These are phyloP conservation scores for Aspergillus aculeatinus DNA, from an alignment of 2,329 filamentous ascomycete species.

Conservation along the genomic window DNA sequence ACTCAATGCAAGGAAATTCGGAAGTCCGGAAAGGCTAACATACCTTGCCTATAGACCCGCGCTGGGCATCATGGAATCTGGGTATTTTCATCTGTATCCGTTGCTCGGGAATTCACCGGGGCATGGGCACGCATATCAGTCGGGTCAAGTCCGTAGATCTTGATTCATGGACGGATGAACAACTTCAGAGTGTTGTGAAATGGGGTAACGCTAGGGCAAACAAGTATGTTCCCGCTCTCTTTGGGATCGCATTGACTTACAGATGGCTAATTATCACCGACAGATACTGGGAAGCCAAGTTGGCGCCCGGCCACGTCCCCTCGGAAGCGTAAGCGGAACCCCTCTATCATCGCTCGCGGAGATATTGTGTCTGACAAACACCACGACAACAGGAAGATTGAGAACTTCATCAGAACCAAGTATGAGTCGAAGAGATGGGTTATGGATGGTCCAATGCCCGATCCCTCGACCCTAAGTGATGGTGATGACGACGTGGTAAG, in stretches of 20 bases:
- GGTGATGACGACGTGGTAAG: conserved; percentile 78
- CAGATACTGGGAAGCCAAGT: conserved; percentile 89
- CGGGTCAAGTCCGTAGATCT: conserved; percentile 97
- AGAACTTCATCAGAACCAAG: conserved; percentile 99
- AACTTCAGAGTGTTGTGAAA: conserved; percentile 86
- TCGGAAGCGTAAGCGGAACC: conserved; percentile 67
- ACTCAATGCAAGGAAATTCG: neutral
- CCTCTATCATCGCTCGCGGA: neutral
- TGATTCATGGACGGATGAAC: conserved; percentile 98
- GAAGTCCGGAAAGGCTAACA: conserved; percentile 1
- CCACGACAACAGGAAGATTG: conserved; percentile 68
- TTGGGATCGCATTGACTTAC: conserved; percentile 6
- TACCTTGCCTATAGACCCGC: conserved; percentile 64
- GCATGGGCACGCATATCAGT: conserved; percentile 98
- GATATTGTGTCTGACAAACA: conserved; percentile 13
- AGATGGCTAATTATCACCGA: conserved; percentile 14
- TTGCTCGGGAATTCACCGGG: conserved; percentile 96
- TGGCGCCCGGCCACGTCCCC: conserved; percentile 85
- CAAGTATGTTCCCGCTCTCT: conserved; percentile 56
- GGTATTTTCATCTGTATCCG: conserved; percentile 97
- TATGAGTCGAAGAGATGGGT: conserved; percentile 98
- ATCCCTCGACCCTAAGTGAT: conserved; percentile 84
- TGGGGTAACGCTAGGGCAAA: conserved; percentile 97
- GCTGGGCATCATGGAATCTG: conserved; percentile 99
- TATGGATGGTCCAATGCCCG: conserved; percentile 95